A percentile compares a stretch with the other conserved stretches of the same genome.
phyloP scores from a whole-genome alignment of 1,284 basidiomycete genomes.

The Fomitopsis pinicola region DNA sequence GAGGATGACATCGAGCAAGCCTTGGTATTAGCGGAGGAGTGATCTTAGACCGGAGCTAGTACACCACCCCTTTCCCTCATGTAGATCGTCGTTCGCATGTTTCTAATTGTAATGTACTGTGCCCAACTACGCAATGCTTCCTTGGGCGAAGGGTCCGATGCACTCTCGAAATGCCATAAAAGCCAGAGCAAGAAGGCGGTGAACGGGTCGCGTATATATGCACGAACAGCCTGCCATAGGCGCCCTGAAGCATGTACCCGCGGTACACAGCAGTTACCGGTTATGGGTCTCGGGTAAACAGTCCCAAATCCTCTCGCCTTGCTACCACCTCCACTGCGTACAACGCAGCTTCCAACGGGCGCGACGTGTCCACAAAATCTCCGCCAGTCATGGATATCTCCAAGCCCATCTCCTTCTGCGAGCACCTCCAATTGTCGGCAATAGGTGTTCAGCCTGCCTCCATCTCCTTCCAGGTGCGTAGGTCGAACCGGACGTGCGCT shows the following conservation, averaged over 20 bases:
- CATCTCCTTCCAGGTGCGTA: constrained; percentile 90
- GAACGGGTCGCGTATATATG: background rate
- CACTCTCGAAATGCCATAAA: background rate
- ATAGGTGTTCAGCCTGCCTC: constrained; percentile 94
- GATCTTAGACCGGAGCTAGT: constrained; percentile 13
- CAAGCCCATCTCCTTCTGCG: constrained; percentile 42
- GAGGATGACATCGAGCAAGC: constrained; percentile 74
- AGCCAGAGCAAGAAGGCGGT: background rate
- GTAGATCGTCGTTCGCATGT: background rate
- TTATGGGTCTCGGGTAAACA: constrained; percentile 16
- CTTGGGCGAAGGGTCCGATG: background rate
- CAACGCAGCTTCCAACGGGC: constrained; percentile 24
- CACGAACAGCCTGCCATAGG: background rate
- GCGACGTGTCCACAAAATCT: constrained; percentile 11
- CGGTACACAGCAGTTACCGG: constrained; percentile 9
- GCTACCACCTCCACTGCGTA: constrained; percentile 19
- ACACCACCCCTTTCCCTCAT: background rate
- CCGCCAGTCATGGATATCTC: constrained; percentile 22
- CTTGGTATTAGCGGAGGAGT: constrained; percentile 56
- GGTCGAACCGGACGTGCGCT: constrained; percentile 23
- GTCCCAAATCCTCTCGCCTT: constrained; percentile 17
- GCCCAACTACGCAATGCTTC: background rate
- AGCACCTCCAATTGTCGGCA: constrained; percentile 91
- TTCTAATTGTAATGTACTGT: background rate
- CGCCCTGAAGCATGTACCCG: constrained; percentile 7